These are phyloP conservation scores for Begonia fuchsioides DNA, from an alignment of 306 rosid genomes.

Conservation along the genomic window DNA sequence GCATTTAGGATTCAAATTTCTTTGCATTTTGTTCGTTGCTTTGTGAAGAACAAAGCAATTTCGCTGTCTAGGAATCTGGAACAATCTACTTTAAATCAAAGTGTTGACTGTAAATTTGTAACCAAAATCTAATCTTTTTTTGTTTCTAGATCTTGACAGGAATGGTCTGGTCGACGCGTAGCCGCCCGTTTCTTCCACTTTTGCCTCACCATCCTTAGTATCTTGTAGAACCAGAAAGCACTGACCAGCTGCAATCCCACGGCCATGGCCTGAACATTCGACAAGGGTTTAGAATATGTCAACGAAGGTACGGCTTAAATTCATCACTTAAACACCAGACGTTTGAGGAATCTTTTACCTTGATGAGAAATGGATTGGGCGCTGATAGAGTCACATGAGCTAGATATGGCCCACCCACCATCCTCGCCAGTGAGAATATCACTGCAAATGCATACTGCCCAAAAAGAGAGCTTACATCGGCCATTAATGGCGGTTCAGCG, in stretches of 20 bases:
- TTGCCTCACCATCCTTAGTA: conserved; percentile 52
- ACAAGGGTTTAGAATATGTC: neutral
- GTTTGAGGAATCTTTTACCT: conserved; percentile 29
- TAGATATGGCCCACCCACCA: conserved; percentile 68
- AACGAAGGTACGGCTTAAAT: neutral
- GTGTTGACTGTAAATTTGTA: too few relatives aligned
- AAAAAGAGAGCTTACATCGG: too few relatives aligned
- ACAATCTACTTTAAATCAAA: too few relatives aligned
- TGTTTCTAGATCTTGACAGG: too few relatives aligned
- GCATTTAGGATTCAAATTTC: too few relatives aligned
- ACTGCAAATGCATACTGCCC: conserved; percentile 56
- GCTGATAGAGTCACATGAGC: conserved; percentile 42
- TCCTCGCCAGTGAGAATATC: conserved; percentile 67
- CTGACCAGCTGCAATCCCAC: conserved; percentile 71
- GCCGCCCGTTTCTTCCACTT: conserved; percentile 33
- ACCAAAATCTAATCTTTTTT: too few relatives aligned
- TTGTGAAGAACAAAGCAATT: too few relatives aligned
- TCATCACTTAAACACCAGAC: neutral
- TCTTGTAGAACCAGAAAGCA: conserved; percentile 87
- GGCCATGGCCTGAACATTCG: conserved; percentile 47
- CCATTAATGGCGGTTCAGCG: too few relatives aligned
- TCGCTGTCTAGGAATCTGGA: too few relatives aligned
- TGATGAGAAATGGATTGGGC: conserved; percentile 49
- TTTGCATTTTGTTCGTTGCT: too few relatives aligned
- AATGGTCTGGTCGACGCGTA: too few relatives aligned